These are phyloP conservation scores for Ploettnerulaceae sp. DNA, from an alignment of 2,329 filamentous ascomycete species.

Conservation along the genomic window DNA sequence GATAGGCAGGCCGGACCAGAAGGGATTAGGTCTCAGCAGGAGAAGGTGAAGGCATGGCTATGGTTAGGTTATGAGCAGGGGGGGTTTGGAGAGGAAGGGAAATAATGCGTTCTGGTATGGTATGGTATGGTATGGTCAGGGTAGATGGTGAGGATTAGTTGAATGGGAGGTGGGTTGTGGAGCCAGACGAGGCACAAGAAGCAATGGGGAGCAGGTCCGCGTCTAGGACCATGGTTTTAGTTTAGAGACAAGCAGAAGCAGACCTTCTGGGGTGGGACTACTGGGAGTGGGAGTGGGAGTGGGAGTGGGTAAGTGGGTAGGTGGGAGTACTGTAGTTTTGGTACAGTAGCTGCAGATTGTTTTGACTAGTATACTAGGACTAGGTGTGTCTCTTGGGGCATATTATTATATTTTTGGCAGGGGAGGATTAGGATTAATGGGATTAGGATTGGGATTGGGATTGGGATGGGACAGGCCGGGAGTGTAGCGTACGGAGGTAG, in stretches of 20 bases:
- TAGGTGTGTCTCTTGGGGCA: too few species aligned
- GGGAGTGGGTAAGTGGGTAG: too few species aligned
- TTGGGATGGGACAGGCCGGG: conserved; percentile 2
- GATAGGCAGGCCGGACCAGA: conserved; percentile 30
- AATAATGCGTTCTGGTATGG: conserved; percentile 4
- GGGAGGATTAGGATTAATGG: conserved; percentile 13
- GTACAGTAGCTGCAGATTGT: conserved; percentile 2
- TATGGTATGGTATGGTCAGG: conserved; percentile 4
- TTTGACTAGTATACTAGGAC: too few species aligned
- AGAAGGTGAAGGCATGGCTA: conserved; percentile 1
- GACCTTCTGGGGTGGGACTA: conserved; percentile 1
- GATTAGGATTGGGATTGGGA: not conserved
- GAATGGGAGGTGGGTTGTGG: conserved; percentile 24
- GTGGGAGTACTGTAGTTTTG: too few species aligned
- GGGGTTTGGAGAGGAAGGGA: not conserved
- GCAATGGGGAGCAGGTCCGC: conserved; percentile 17
- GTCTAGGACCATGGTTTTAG: conserved; percentile 21
- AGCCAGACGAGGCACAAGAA: conserved; percentile 19
- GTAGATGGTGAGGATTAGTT: not conserved
- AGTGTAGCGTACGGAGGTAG: too few species aligned
- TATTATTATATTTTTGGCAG: too few species aligned
- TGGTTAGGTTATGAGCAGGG: not conserved
- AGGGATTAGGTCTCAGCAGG: conserved; percentile 26
- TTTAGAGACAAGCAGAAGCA: conserved; percentile 12
- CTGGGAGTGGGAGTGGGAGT: not conserved